Base-by-base conservation (phyloP, 2,329 filamentous ascomycete genomes). In the Pestalotiopsis sp. region DNA sequence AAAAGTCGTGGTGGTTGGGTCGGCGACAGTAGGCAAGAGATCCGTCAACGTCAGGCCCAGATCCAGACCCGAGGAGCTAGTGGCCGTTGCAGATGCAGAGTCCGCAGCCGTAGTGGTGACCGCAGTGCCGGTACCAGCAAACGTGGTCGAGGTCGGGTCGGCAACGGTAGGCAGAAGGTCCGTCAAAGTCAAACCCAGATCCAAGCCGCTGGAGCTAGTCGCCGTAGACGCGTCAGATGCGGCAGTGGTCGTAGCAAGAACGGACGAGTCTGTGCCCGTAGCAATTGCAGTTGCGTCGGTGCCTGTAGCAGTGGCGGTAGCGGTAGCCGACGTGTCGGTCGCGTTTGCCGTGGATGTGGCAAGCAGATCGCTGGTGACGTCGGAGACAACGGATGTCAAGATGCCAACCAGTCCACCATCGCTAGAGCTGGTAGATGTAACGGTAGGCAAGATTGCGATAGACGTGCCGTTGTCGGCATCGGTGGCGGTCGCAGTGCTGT, bases 371-470 rank as follows among this genome's bases (percentile, higher is more conserved):
- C 66, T 68, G 23, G 66, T 66, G 20, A 70, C 59, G 39, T 61
- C 69, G 13, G 66, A 68, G n/a, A 69, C 14, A 52, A 70, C 67
- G 9, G 59, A 41, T 14, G 39, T 62, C 57, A 67, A 38, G 17
- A 61, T 39, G 4, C 39, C 39, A 23, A 38, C 25, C 1, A 67
- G 23, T 27, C 65, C 65, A 4, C 58, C 57, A 20, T 52, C 59
- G 57, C 31, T 52, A 4, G 65, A 67, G 39, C 45, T 52, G 45
- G 65, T 31, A 59, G 65, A 67, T n/a, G 66, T 67, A 12, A 62
- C 66, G 6, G 66, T 67, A 17, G 66, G 66, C 57, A 57, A 12
- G 6, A 67, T 25, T 25, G 39, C 23, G 17, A 67, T 67, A 25
- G 31, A 56, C n/a, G 52, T 45, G 20, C 25, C 57, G n/a, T 17